Evolutionary conservation across 352 stramenopile species (phyloP).

Genomic region (Globisporangium lucens): DNA sequence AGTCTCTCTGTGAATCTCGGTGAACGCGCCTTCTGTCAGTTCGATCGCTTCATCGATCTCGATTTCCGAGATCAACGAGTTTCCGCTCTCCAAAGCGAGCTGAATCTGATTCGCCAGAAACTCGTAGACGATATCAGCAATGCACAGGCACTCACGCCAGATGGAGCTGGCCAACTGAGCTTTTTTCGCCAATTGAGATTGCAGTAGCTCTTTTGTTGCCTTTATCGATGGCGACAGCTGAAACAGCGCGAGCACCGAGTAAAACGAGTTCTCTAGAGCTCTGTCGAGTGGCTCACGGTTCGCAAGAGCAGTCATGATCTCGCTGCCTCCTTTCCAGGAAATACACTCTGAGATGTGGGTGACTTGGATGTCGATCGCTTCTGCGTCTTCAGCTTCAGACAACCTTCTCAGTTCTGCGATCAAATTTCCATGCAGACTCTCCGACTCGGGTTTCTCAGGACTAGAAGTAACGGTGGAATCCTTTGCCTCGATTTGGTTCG

Average conservation of each 20-base stretch:
- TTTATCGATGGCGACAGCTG: constrained; percentile 17
- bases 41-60: constrained; percentile 35
- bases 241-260: constrained; percentile 30
- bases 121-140: constrained; percentile 14
- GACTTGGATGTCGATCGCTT: constrained; percentile 18
- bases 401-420: constrained; percentile 26
- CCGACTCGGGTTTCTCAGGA: not conserved
- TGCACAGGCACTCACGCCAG: constrained; percentile 7
- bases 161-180: constrained; percentile 20
- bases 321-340: constrained; percentile 19
- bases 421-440: not conserved
- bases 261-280: constrained; percentile 27
- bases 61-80: constrained; percentile 45
- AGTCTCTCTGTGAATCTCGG: constrained; percentile 21
- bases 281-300: constrained; percentile 17
- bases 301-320: constrained; percentile 17
- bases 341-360: constrained; percentile 19
- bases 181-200: constrained; percentile 21
- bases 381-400: constrained; percentile 20
- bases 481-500: not conserved
- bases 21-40: constrained; percentile 24
- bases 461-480: not conserved
- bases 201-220: constrained; percentile 15
- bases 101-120: constrained; percentile 17
- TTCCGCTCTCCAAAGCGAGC: constrained; percentile 20